Evolutionary conservation across 805 yeast genomes (phyloP).

Genomic region (Saccharomycodes ludwigii): DNA sequence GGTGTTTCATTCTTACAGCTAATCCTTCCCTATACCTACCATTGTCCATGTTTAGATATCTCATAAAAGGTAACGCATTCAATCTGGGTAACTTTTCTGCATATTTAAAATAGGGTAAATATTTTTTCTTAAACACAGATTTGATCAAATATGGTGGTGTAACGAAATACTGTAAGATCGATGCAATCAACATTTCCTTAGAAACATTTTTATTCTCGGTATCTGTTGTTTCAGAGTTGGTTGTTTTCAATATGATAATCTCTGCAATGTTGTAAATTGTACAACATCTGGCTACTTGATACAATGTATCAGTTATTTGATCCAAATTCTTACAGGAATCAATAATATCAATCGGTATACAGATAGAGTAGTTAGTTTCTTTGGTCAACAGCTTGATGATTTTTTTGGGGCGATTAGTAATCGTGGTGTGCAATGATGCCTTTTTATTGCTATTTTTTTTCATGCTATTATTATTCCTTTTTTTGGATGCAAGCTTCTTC

Average conservation of each 20-base stretch:
- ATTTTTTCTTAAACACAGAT: conserved; percentile 41
- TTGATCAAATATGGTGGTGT: conserved; percentile 76
- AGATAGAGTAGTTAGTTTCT: conserved; percentile 37
- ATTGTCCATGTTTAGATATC: conserved; percentile 27
- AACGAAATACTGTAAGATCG: conserved; percentile 64
- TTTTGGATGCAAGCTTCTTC: conserved; percentile 2
- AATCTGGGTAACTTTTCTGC: conserved; percentile 65
- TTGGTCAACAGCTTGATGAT: conserved; percentile 8
- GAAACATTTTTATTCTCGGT: conserved; percentile 13
- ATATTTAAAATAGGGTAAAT: conserved; percentile 36
- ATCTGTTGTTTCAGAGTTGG: conserved; percentile 8
- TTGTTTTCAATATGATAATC: conserved; percentile 40
- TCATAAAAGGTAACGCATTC: conserved; percentile 66
- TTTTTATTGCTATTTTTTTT: conserved; percentile 12
- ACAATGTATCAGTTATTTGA: conserved; percentile 61
- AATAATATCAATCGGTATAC: conserved; percentile 62
- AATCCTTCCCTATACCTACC: conserved; percentile 48
- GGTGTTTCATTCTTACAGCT: conserved; percentile 29
- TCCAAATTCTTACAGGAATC: conserved; percentile 51
- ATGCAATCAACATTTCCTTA: conserved; percentile 45
- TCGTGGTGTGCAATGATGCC: conserved; percentile 8
- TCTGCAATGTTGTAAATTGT: conserved; percentile 62
- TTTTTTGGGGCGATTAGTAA: conserved; percentile 5
- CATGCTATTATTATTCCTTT: neutral
- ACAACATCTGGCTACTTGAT: conserved; percentile 70